Percentiles rank a stretch among this genome's conserved stretches.
These are phyloP conservation scores for Pichia manshurica DNA, from an alignment of 805 yeast genomes.

Conservation along the genomic window DNA sequence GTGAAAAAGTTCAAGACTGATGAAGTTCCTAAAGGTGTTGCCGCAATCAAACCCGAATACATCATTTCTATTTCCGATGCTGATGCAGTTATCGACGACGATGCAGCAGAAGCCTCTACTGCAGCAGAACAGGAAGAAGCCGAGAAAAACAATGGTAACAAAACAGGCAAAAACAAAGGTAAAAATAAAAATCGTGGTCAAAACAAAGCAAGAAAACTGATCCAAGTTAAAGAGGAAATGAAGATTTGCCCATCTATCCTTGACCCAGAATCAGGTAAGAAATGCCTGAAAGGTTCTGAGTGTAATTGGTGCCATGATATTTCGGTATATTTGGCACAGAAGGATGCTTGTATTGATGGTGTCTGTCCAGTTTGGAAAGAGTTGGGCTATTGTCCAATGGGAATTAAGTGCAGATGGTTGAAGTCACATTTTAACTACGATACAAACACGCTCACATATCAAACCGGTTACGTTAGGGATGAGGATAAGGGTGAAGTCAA, in stretches of 20 bases:
- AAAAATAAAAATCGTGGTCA: conserved; percentile 53
- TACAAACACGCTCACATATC: conserved; percentile 39
- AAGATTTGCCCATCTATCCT: conserved; percentile 60
- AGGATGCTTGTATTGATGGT: conserved; percentile 70
- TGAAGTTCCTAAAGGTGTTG: conserved; percentile 46
- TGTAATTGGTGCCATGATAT: conserved; percentile 81
- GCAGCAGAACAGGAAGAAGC: conserved; percentile 10
- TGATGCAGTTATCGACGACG: conserved; percentile 34
- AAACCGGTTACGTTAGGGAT: conserved; percentile 31
- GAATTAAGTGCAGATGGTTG: conserved; percentile 89
- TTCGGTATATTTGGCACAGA: conserved; percentile 52
- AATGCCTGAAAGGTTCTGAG: conserved; percentile 62
- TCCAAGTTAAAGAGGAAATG: conserved; percentile 57
- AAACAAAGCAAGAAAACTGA: conserved; percentile 73
- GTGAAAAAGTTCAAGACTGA: conserved; percentile 8
- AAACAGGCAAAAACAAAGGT: conserved; percentile 37
- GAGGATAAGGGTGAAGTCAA: conserved; percentile 53
- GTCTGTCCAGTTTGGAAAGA: conserved; percentile 78
- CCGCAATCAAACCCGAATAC: conserved; percentile 70
- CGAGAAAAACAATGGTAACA: conserved; percentile 22
- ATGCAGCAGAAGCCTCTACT: conserved; percentile 38
- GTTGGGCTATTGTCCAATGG: conserved; percentile 87
- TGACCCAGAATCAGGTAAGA: conserved; percentile 42
- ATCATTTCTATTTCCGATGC: conserved; percentile 31
- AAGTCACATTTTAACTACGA: conserved; percentile 56